These are phyloP conservation scores for Nevesoporus exiguus DNA, from an alignment of 768 basidiomycete genomes.

Conservation along the genomic window DNA sequence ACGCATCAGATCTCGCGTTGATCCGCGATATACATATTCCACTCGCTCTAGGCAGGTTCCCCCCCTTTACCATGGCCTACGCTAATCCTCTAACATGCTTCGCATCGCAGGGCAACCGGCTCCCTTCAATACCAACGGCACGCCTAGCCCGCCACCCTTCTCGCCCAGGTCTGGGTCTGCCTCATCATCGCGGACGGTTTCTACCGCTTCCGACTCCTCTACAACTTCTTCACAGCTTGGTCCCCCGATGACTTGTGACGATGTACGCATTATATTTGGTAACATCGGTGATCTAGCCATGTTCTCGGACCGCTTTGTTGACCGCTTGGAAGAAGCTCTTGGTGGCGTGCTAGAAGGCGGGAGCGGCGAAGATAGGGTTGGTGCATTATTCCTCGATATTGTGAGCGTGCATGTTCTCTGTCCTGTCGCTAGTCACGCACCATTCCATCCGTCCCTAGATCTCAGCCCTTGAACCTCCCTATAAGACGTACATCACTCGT, in stretches of 20 bases:
- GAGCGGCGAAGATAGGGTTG: slow-evolving; percentile 67
- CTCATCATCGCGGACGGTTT: slow-evolving; percentile 39
- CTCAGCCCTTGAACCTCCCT: slow-evolving; percentile 65
- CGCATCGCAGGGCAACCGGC: slow-evolving; percentile 38
- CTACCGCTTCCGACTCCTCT: slow-evolving; percentile 47
- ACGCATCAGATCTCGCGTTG: slow-evolving; percentile 78
- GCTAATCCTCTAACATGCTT: slow-evolving; percentile 10
- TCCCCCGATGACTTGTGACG: slow-evolving; percentile 68
- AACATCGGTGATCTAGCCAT: slow-evolving; percentile 74
- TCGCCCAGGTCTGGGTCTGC: slow-evolving; percentile 35
- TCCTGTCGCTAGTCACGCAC: background rate
- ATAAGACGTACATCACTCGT: slow-evolving; percentile 77
- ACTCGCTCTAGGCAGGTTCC: slow-evolving; percentile 66
- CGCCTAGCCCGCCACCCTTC: slow-evolving; percentile 26
- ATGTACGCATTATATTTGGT: slow-evolving; percentile 68
- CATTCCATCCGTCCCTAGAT: slow-evolving; percentile 41
- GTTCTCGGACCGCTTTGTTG: slow-evolving; percentile 65
- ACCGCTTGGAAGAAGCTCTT: slow-evolving; percentile 61
- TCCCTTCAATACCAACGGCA: slow-evolving; percentile 32
- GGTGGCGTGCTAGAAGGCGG: slow-evolving; percentile 61
- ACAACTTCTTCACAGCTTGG: slow-evolving; percentile 46
- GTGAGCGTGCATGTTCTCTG: slow-evolving; percentile 41
- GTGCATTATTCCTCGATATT: slow-evolving; percentile 63
- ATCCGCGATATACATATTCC: slow-evolving; percentile 78
- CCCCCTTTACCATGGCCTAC: slow-evolving; percentile 1